Evolutionary conservation across 371 early-diverging fungal genomes (phyloP), one percentile per base, ranked within the genome.

Genomic region (Mycotypha africana): DNA sequence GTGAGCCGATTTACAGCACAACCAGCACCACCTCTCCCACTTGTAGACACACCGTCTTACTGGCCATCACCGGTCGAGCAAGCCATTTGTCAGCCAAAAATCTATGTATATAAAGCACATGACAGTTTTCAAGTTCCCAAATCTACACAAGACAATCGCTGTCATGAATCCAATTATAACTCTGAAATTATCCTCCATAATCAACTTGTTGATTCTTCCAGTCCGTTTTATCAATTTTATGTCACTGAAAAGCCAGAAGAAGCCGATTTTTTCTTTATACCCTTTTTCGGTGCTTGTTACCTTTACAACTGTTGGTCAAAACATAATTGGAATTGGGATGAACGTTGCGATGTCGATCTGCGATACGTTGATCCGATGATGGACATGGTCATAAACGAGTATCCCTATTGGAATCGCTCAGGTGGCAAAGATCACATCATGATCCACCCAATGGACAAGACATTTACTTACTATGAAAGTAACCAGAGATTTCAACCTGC

Each of bases 281-380:
- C 76, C 25, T 79, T 79, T 46, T 69, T 76, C 61, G 79, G 76
- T 9, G 65, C 67, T 38, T 74, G 74, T 42, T 79, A 73, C 47
- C 58, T 79, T 2, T 72, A 68, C 37, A 46, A 74, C 38, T 74
- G 74, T 23, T 74, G 74, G 74, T 50, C 60, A 7, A 33, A 57
- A 36, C 50, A 51, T n/a, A 50, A 53, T 15, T 74, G 74, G 68
- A 60, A 60, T 8, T 76, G 73, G 71, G 60, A 72, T 42, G 65
- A 66, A 30, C 67, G 75, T 1, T 76, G 76, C 36, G 65, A 70
- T 39, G 70, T 74, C 2, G 76, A 79, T 44, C 44, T 42, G 0
- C 44, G 49, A 1, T 79, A 79, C 50, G 74, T 74, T 6, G 53
- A 65, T 36, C 79, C 76, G 1, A 53, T 76, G 61, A 76, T 79